phyloP scores from a whole-genome alignment of 2,329 filamentous ascomycete species.

The Fusarium sacchari region DNA sequence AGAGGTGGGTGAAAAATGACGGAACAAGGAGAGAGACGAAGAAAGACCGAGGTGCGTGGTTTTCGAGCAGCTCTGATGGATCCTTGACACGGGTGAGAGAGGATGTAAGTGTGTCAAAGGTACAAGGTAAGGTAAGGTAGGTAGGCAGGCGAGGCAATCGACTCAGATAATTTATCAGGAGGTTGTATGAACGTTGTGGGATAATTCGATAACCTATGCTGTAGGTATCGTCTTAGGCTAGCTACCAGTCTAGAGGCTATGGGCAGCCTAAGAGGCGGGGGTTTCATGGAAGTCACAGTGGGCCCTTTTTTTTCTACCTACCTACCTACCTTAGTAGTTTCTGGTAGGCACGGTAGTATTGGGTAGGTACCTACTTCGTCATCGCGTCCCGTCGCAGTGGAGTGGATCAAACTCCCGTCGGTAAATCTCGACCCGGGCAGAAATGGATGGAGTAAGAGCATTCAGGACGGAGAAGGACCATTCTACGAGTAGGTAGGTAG shows the following conservation, averaged over 20 bases:
- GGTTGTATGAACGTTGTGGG: conserved; percentile 18
- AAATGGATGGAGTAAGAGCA: conserved; percentile 4
- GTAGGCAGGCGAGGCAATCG: background rate
- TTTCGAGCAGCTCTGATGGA: conserved; percentile 19
- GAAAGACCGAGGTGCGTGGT: background rate
- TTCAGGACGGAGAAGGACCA: conserved; percentile 2
- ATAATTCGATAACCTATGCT: conserved; percentile 32
- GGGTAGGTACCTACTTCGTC: conserved; percentile 31
- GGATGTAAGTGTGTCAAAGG: conserved; percentile 3
- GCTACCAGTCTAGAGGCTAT: background rate
- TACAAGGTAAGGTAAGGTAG: background rate
- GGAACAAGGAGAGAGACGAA: background rate
- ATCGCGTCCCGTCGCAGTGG: background rate
- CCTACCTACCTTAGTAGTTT: no score
- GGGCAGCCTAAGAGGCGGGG: conserved; percentile 28
- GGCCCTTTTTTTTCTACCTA: conserved; percentile 18
- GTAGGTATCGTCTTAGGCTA: background rate
- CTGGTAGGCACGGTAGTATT: conserved; percentile 13
- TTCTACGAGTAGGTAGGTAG: background rate
- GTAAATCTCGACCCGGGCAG: conserved; percentile 22
- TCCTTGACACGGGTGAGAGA: conserved; percentile 6
- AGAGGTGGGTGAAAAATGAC: background rate
- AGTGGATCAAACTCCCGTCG: conserved; percentile 20
- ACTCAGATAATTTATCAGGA: conserved; percentile 18
- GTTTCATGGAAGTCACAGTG: conserved; percentile 18